Conservation (phyloP, 2,329 filamentous ascomycete genomes). For the Diaporthe vaccinii region DNA sequence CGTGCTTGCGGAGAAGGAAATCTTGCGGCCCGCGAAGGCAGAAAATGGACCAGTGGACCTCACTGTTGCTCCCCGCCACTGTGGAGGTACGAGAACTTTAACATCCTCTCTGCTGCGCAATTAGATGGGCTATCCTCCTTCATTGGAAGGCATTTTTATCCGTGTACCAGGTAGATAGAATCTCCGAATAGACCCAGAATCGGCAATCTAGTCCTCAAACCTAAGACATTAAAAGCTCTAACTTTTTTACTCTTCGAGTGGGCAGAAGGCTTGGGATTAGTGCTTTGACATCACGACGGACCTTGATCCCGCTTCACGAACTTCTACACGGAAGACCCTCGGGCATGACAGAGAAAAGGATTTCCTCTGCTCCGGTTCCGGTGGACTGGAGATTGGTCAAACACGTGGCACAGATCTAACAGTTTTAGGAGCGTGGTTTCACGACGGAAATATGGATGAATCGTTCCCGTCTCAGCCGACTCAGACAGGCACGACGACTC, state of each 20-base stretch:
- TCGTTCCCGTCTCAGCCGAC: constrained; percentile 24
- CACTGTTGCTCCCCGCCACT: not conserved
- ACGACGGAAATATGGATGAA: not conserved
- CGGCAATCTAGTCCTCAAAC: too few species aligned
- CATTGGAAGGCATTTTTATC: not conserved
- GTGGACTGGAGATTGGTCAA: not conserved
- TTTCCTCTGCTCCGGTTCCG: not conserved
- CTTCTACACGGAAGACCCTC: not conserved
- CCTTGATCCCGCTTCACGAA: not conserved
- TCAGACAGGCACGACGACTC: constrained; percentile 10
- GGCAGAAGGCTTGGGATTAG: too few species aligned
- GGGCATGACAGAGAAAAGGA: not conserved
- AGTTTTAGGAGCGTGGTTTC: not conserved
- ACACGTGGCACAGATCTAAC: not conserved
- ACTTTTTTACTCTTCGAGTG: not conserved
- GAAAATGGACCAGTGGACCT: not conserved
- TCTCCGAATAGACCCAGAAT: not conserved
- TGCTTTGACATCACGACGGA: not conserved
- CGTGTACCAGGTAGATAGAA: not conserved
- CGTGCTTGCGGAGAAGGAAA: constrained; percentile 4
- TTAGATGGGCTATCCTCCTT: not conserved
- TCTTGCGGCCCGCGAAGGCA: constrained; percentile 17
- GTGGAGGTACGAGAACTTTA: constrained; percentile 28
- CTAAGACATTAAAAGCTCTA: not conserved
- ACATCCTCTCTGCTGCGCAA: not conserved